phyloP scores from a whole-genome alignment of 192 early-diverging fungal species.

The Coemansia pectinata region DNA sequence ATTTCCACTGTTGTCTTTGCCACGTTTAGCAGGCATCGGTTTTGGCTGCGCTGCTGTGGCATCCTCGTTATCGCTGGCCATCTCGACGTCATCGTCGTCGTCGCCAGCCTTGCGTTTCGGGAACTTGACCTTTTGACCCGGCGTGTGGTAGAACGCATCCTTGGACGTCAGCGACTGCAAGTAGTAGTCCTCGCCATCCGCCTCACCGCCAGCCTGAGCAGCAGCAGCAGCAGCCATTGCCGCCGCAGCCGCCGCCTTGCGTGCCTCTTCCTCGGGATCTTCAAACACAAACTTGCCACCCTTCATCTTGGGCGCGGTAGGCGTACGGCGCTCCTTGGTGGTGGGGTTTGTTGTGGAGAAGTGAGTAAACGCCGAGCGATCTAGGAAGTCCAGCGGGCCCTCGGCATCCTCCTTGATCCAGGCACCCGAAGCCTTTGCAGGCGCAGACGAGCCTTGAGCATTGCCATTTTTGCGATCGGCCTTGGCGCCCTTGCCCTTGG shows the following conservation, averaged over 20 bases:
- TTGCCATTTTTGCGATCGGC: conserved; percentile 30
- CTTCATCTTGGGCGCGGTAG: conserved; percentile 60
- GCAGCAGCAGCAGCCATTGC: conserved; percentile 22
- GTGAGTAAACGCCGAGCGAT: conserved; percentile 74
- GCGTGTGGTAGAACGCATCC: conserved; percentile 83
- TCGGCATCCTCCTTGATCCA: conserved; percentile 75
- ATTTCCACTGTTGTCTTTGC: conserved; percentile 34
- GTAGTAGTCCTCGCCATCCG: conserved; percentile 81
- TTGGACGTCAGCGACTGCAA: conserved; percentile 74
- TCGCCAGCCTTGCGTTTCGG: conserved; percentile 67
- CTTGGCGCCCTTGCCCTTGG: conserved; percentile 23
- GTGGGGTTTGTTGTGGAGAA: conserved; percentile 57
- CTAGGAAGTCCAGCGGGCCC: conserved; percentile 87
- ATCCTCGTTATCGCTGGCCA: conserved; percentile 68
- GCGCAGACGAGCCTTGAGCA: conserved; percentile 8
- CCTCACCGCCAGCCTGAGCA: conserved; percentile 30
- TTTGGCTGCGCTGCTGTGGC: conserved; percentile 35
- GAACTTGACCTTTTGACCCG: conserved; percentile 88
- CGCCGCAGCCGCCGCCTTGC: conserved; percentile 34
- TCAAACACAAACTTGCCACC: conserved; percentile 85
- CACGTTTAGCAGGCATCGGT: conserved; percentile 24
- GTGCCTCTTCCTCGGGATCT: conserved; percentile 60
- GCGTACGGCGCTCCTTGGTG: conserved; percentile 39
- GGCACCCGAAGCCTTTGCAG: conserved; percentile 10
- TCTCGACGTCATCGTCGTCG: conserved; percentile 61